Evolutionary conservation across 192 early-diverging fungal species (phyloP).

Genomic region (Backusella luteola): DNA sequence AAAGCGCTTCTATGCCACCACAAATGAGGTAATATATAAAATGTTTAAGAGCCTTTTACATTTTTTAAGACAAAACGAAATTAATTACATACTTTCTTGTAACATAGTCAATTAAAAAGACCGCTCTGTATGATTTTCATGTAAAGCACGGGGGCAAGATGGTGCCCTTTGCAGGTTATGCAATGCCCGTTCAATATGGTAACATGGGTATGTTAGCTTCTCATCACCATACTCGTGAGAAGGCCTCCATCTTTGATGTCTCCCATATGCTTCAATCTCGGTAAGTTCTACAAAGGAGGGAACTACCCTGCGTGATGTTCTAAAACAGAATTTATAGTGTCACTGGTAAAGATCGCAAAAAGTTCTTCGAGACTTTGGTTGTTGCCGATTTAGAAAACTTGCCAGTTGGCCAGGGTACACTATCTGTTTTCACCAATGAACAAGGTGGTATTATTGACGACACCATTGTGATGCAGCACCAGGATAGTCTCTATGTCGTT

Average conservation of each 20-base stretch:
- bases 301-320: not conserved
- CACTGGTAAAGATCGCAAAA: slow-evolving; percentile 80
- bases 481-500: slow-evolving; percentile 84
- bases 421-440: slow-evolving; percentile 95
- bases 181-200: slow-evolving; percentile 93
- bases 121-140: slow-evolving; percentile 92
- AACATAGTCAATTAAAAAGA: slow-evolving; percentile 56
- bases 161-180: slow-evolving; percentile 97
- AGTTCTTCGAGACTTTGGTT: slow-evolving; percentile 86
- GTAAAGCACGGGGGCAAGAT: slow-evolving; percentile 91
- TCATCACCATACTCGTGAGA: slow-evolving; percentile 85
- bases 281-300: slow-evolving; percentile 31
- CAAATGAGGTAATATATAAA: slow-evolving; percentile 16
- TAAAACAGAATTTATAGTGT: slow-evolving; percentile 45
- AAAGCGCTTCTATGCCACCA: slow-evolving; percentile 14
- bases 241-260: slow-evolving; percentile 96
- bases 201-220: slow-evolving; percentile 84
- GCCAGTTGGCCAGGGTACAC: slow-evolving; percentile 73
- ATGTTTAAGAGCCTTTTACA: not conserved
- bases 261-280: slow-evolving; percentile 97
- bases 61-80: not conserved
- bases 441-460: slow-evolving; percentile 98
- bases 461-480: slow-evolving; percentile 90
- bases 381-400: slow-evolving; percentile 86
- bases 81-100: not conserved